Evolutionary conservation across 148 eudicot species (phyloP).

Genomic region (Silene uniflora): DNA sequence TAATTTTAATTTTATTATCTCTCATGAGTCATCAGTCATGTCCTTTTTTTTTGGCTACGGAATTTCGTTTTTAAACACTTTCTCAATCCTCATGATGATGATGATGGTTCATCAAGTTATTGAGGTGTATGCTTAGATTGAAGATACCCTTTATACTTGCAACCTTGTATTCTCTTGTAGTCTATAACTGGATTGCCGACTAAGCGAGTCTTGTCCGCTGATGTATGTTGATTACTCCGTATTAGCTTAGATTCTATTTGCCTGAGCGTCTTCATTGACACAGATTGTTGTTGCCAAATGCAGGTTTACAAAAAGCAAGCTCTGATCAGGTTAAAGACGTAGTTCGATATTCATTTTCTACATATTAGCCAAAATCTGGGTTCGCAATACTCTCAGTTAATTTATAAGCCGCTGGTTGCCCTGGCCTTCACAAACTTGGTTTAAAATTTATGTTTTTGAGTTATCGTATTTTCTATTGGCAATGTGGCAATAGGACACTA

Average conservation of each 20-base stretch:
- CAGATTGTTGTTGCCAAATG: not conserved
- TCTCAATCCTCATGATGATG: no score
- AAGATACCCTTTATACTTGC: no score
- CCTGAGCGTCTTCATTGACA: not conserved
- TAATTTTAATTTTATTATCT: no score
- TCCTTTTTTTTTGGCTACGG: no score
- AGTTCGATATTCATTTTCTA: not conserved
- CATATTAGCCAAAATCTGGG: not conserved
- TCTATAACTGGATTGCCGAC: no score
- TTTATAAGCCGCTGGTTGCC: not conserved
- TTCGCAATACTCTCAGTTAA: not conserved
- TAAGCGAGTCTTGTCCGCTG: not conserved
- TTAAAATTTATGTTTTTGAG: no score
- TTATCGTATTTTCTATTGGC: no score
- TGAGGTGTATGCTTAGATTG: no score
- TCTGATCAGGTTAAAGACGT: not conserved
- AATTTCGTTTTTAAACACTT: no score
- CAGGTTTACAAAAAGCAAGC: slow-evolving; percentile 14
- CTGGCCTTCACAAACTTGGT: not conserved
- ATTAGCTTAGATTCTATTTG: not conserved
- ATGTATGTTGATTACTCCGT: not conserved
- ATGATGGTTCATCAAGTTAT: no score
- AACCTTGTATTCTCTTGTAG: no score
- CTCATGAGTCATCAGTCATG: no score
- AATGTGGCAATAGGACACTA: not conserved